A percentile compares a stretch with the other conserved stretches of the same genome.
Evolutionary conservation across 305 asterid species (phyloP).

Genomic region (Fraxinus sp.): DNA sequence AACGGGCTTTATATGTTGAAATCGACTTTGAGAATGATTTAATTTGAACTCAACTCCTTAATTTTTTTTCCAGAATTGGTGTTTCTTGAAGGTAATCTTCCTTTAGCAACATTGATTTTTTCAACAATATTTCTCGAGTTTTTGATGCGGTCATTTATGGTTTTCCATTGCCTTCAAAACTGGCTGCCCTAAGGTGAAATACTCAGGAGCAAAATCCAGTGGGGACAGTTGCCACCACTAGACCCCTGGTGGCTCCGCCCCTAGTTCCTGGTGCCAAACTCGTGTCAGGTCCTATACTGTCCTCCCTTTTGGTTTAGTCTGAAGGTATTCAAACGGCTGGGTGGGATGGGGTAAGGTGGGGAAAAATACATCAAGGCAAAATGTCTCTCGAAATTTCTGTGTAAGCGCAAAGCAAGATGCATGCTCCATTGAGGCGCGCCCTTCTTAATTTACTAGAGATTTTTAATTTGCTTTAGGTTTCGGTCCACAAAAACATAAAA

Average conservation of each 20-base stretch:
- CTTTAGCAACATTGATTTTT: neutral
- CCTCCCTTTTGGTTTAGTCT: neutral
- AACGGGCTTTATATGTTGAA: neutral
- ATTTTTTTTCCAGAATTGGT: neutral
- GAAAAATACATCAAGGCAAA: neutral
- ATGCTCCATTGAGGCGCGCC: neutral
- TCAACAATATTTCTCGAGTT: neutral
- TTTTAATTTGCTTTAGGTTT: neutral
- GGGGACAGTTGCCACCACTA: neutral
- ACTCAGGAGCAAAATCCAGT: neutral
- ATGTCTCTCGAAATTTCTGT: neutral
- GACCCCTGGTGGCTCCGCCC: neutral
- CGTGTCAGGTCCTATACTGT: neutral
- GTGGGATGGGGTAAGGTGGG: neutral
- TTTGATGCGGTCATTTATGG: neutral
- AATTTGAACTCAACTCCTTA: neutral
- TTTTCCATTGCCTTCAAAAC: neutral
- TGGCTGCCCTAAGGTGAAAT: neutral
- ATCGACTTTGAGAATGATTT: neutral
- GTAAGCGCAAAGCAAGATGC: neutral
- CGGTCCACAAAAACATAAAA: neutral
- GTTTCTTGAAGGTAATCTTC: neutral
- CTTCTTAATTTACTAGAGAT: neutral
- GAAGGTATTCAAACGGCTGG: neutral
- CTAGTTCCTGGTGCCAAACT: neutral